Percentiles rank a stretch among this genome's conserved stretches.
These are phyloP conservation scores for Eutypa lata DNA, from an alignment of 2,329 filamentous ascomycete species.

Conservation along the genomic window DNA sequence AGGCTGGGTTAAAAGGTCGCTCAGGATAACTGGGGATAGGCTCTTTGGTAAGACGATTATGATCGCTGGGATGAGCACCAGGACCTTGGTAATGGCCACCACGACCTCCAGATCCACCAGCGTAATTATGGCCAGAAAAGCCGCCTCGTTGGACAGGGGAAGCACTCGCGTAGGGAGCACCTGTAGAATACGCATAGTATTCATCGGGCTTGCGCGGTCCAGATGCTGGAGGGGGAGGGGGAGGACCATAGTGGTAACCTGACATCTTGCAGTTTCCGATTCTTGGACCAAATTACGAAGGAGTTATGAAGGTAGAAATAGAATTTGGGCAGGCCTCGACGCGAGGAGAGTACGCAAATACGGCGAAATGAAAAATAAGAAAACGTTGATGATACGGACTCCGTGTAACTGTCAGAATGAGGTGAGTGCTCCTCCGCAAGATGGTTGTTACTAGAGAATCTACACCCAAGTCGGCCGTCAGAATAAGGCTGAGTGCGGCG, in stretches of 20 bases:
- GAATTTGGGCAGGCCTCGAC: too few relatives aligned
- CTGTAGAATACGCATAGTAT: conserved; percentile 19
- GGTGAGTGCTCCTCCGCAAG: too few relatives aligned
- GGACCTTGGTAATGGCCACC: conserved; percentile 24
- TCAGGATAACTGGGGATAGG: conserved; percentile 2
- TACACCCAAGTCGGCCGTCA: too few relatives aligned
- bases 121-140: conserved; percentile 15
- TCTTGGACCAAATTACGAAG: too few relatives aligned
- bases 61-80: conserved; percentile 15
- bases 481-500: too few relatives aligned
- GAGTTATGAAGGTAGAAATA: too few relatives aligned
- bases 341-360: too few relatives aligned
- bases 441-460: too few relatives aligned
- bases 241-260: conserved; percentile 15
- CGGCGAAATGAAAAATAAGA: too few relatives aligned
- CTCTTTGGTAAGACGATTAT: conserved; percentile 17
- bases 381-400: too few relatives aligned
- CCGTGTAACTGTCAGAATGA: too few relatives aligned
- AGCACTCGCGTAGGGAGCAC: conserved; percentile 41
- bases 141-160: conserved; percentile 29
- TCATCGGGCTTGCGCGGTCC: conserved; percentile 8
- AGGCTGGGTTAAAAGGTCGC: conserved; percentile 17
- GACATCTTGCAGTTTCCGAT: not conserved
- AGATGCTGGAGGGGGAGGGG: conserved; percentile 26
- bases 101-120: conserved; percentile 15